Percentiles rank a stretch among this genome's conserved stretches.
Conservation (phyloP, 768 basidiomycete species). For the Tricholoma matsutake region DNA sequence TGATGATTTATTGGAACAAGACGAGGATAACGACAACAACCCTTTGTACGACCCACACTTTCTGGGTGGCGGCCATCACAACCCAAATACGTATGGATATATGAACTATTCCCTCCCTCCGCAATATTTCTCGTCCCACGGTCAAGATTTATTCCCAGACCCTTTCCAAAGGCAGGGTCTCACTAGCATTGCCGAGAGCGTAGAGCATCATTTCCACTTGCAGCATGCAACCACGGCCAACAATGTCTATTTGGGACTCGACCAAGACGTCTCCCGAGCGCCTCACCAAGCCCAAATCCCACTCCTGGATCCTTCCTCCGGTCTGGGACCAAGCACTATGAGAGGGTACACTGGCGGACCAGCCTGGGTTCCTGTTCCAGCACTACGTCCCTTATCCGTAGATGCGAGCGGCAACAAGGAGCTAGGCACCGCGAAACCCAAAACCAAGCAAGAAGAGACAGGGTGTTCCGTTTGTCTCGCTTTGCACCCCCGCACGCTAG, state of each 20-base stretch:
- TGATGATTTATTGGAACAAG: constrained; percentile 23
- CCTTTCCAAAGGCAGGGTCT: constrained; percentile 38
- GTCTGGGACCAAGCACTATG: background rate
- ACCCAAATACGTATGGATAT: constrained; percentile 33
- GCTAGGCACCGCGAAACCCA: background rate
- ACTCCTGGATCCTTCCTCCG: constrained; percentile 2
- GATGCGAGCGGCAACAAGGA: background rate
- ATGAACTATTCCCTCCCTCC: constrained; percentile 28
- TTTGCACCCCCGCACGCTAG: constrained; percentile 42
- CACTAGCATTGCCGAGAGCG: constrained; percentile 37
- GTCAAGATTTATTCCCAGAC: constrained; percentile 32
- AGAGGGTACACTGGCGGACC: constrained; percentile 10
- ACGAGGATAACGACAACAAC: constrained; percentile 36
- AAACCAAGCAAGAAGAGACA: constrained; percentile 8
- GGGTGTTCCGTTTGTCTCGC: constrained; percentile 67
- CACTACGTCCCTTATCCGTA: constrained; percentile 1
- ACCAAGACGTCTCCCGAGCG: constrained; percentile 4
- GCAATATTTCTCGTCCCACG: constrained; percentile 21
- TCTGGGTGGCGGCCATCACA: constrained; percentile 15
- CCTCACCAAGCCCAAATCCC: constrained; percentile 1
- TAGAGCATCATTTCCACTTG: constrained; percentile 43
- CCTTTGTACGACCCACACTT: constrained; percentile 32
- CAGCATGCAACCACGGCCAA: constrained; percentile 24
- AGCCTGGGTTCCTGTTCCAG: constrained; percentile 18
- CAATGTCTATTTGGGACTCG: constrained; percentile 12